These are phyloP conservation scores for Luffa aegyptiaca DNA, from an alignment of 306 rosid genomes.

Conservation along the genomic window DNA sequence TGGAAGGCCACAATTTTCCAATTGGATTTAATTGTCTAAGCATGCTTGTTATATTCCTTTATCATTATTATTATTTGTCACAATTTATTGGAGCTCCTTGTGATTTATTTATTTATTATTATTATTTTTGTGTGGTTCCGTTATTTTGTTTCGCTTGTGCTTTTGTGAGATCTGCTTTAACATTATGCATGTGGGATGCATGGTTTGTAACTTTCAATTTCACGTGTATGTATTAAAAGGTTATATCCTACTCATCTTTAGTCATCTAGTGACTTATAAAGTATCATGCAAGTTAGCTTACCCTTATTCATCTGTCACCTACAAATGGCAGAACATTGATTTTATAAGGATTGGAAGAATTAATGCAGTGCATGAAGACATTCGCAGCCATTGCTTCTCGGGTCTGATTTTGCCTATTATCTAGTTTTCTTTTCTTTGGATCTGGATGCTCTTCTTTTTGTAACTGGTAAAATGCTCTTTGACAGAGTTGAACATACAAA, in stretches of 20 bases:
- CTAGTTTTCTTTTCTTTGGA: slow-evolving; percentile 10
- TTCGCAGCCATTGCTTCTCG: slow-evolving; percentile 70
- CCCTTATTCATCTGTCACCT: neutral
- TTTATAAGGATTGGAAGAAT: slow-evolving; percentile 83
- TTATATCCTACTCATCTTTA: neutral
- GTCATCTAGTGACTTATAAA: neutral
- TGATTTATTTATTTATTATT: neutral
- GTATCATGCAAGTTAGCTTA: neutral
- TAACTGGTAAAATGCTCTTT: slow-evolving; percentile 13
- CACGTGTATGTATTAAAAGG: neutral
- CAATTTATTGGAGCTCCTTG: neutral
- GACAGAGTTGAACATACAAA: slow-evolving; percentile 38
- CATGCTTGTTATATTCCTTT: neutral
- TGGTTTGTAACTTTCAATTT: neutral
- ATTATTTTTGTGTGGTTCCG: neutral
- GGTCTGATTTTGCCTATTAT: slow-evolving; percentile 35
- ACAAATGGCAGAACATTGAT: slow-evolving; percentile 54
- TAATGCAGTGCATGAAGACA: slow-evolving; percentile 69
- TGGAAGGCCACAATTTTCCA: neutral
- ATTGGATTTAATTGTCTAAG: neutral
- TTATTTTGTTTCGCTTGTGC: neutral
- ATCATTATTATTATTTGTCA: neutral
- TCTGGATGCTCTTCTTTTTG: slow-evolving; percentile 19
- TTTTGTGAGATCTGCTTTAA: neutral
- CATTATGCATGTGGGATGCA: neutral